phyloP scores from a whole-genome alignment of 768 basidiomycete genomes.

The Sarcodon sp. region DNA sequence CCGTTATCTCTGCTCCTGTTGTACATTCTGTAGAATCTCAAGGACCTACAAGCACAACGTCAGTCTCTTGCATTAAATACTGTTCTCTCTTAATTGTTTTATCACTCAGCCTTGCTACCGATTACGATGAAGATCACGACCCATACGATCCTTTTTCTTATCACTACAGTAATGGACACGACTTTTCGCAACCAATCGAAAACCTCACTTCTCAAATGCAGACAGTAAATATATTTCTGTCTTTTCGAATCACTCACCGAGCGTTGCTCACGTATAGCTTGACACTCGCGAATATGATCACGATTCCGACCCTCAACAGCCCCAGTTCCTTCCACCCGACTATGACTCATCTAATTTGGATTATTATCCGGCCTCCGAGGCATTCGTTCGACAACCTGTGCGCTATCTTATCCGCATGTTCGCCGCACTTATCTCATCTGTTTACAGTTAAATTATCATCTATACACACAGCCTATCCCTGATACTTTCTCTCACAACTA shows the following conservation, averaged over 20 bases:
- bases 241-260: conserved; percentile 9
- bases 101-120: background rate
- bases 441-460: conserved; percentile 77
- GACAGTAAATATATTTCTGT: conserved; percentile 10
- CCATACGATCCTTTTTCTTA: conserved; percentile 15
- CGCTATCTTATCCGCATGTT: conserved; percentile 9
- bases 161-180: conserved; percentile 10
- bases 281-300: conserved; percentile 8
- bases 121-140: conserved; percentile 13
- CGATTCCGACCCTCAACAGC: conserved; percentile 1
- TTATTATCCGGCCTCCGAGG: conserved; percentile 20
- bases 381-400: conserved; percentile 63
- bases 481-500: conserved; percentile 44
- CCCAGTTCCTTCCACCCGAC: background rate
- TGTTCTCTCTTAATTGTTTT: background rate
- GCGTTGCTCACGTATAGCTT: conserved; percentile 7
- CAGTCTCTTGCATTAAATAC: background rate
- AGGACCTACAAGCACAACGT: background rate
- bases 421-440: background rate
- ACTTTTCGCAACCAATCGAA: conserved; percentile 11
- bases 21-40: background rate
- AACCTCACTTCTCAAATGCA: conserved; percentile 21
- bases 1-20: conserved; percentile 11
- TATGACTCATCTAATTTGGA: background rate
- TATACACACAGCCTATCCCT: conserved; percentile 69